A percentile compares a stretch with the other conserved stretches of the same genome.
These are phyloP conservation scores for Blastobotrys attinorum DNA, from an alignment of 805 yeast species.

Conservation along the genomic window DNA sequence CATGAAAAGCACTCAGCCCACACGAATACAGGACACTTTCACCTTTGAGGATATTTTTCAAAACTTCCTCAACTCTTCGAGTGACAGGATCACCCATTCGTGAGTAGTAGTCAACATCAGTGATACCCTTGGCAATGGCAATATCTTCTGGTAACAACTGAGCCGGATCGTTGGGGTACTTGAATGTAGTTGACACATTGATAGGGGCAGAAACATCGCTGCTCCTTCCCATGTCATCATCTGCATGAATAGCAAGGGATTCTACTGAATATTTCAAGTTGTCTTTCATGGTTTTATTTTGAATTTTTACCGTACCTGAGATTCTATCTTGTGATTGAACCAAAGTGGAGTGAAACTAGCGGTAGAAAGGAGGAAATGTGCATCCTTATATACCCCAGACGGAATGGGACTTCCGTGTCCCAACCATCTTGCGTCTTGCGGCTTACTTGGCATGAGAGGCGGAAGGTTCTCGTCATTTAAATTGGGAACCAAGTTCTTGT, in stretches of 20 bases:
- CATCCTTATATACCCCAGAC: too few relatives aligned
- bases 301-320: too few relatives aligned
- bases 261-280: too few relatives aligned
- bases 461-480: too few relatives aligned
- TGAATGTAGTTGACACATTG: constrained; percentile 71
- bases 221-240: constrained; percentile 37
- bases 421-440: too few relatives aligned
- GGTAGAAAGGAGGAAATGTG: too few relatives aligned
- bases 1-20: constrained; percentile 77
- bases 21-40: constrained; percentile 65
- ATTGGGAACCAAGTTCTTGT: too few relatives aligned
- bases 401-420: too few relatives aligned
- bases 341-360: too few relatives aligned
- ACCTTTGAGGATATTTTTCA: constrained; percentile 52
- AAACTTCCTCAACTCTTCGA: constrained; percentile 55
- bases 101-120: constrained; percentile 46
- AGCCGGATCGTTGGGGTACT: constrained; percentile 54
- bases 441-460: too few relatives aligned
- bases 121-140: constrained; percentile 31
- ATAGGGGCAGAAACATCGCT: constrained; percentile 59
- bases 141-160: constrained; percentile 29
- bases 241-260: constrained; percentile 53
- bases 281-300: too few relatives aligned
- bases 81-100: constrained; percentile 70
- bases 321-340: too few relatives aligned